phyloP scores from a whole-genome alignment of 2,329 filamentous ascomycete species.

The Trichoderma lentiforme region DNA sequence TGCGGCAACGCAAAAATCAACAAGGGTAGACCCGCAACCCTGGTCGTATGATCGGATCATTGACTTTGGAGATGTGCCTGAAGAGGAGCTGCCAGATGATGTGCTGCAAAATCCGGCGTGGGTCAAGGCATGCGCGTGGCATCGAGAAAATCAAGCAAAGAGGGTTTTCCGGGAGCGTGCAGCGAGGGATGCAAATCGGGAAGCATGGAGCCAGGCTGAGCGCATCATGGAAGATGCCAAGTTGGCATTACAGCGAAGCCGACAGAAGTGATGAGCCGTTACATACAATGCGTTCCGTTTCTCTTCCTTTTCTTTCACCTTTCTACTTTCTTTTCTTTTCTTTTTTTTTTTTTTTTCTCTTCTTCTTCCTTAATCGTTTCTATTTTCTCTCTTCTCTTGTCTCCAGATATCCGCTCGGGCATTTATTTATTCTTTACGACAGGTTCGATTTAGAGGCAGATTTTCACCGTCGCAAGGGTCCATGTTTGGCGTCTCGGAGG shows the following conservation, averaged over 20 bases:
- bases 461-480: background rate
- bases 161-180: conserved; percentile 2
- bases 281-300: background rate
- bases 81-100: conserved; percentile 42
- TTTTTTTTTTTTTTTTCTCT: background rate
- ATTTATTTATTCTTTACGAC: background rate
- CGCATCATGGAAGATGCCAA: conserved; percentile 1
- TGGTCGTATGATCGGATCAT: conserved; percentile 27
- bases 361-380: background rate
- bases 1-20: background rate
- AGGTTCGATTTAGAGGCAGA: background rate
- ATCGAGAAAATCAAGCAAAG: conserved; percentile 30
- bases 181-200: background rate
- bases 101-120: conserved; percentile 45
- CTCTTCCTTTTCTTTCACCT: background rate
- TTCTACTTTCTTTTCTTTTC: background rate
- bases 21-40: conserved; percentile 29
- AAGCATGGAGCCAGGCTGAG: conserved; percentile 3
- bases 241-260: background rate
- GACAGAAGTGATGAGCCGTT: background rate
- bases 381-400: background rate
- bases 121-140: conserved; percentile 39
- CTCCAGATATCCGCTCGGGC: background rate
- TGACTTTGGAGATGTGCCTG: conserved; percentile 39
- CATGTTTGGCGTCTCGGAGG: background rate